phyloP scores from a whole-genome alignment of 768 basidiomycete genomes.

The Myochromella boudieri region DNA sequence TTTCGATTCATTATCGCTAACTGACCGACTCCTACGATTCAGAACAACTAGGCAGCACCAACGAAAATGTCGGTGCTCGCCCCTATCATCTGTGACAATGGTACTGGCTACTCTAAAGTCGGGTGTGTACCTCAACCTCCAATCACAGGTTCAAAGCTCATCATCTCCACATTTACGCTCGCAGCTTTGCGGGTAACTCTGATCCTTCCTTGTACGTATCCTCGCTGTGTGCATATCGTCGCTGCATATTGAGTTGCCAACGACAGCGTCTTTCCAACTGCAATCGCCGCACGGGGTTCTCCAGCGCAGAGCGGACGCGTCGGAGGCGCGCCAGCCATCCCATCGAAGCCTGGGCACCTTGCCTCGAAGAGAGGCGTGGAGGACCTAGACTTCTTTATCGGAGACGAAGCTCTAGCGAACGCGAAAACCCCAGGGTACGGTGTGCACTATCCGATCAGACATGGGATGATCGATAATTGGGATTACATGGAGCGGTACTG shows the following conservation, averaged over 20 bases:
- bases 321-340: conserved; percentile 73
- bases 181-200: conserved; percentile 95
- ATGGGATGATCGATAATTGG: conserved; percentile 98
- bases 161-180: too few relatives aligned
- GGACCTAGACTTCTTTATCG: conserved; percentile 99
- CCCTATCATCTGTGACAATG: conserved; percentile 97
- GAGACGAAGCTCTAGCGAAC: conserved; percentile 95
- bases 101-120: conserved; percentile 96
- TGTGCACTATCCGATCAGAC: conserved; percentile 94
- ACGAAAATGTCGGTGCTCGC: conserved; percentile 76
- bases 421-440: conserved; percentile 93
- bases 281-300: conserved; percentile 87
- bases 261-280: conserved; percentile 91
- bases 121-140: conserved; percentile 58
- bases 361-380: conserved; percentile 97
- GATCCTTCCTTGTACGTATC: conserved; percentile 91
- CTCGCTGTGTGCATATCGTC: neutral
- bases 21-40: neutral
- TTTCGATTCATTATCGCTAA: neutral
- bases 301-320: conserved; percentile 58
- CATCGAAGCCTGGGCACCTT: conserved; percentile 85
- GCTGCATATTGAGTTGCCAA: conserved; percentile 1
- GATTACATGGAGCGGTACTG: conserved; percentile 99
- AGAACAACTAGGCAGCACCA: neutral
- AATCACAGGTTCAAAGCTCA: too few relatives aligned